Evolutionary conservation across 805 yeast species (phyloP), one percentile per base, ranked within the genome.

Genomic region (Pichia occidentalis): DNA sequence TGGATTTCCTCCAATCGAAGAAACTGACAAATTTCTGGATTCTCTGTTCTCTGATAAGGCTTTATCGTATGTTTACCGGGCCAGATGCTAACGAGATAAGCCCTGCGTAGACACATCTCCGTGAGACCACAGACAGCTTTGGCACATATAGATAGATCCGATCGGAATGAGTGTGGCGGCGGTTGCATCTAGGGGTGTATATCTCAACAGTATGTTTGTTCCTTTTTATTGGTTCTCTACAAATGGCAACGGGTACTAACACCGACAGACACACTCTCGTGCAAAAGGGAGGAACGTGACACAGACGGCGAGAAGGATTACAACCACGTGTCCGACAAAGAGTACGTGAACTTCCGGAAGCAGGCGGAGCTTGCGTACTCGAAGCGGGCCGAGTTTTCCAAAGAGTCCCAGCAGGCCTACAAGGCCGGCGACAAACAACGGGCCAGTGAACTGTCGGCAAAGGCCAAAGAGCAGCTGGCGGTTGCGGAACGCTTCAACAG

Each of bases 371-470:
- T 66, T 44, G 83, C 87, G 16, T 77, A 69, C 58, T 58, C 69
- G 35, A 73, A 75, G 51, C 67, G 78, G 37, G 66, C 68, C 39
- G 61, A 73, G 40, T 66, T 77, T 23, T 71, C 84, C 1, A 65
- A 70, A 32, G 68, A 82, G 51, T 84, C 96, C 1, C 92, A 88
- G 57, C 60, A 62, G 14, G 95, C 96, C 1, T 90, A 71, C 54
- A 68, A 81, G 44, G 51, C 61, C 3, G 97, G 96, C 4, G 82
- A 87, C 53, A 79, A 79, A 39, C 70, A 68, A 10, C 62, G 60
- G 47, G 97, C 97, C 2, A 79, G 81, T 48, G 74, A 75, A 43
- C 65, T 84, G 42, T 81, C 94, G 35, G 76, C 74, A 25, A 63
- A 78, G 53, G 80, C 90, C 23, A 80, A 85, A 53, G 56, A 68